Percentiles rank a stretch among this genome's conserved stretches.
Evolutionary conservation across 2,329 filamentous ascomycete genomes (phyloP).

Genomic region (Colletotrichum navitas): DNA sequence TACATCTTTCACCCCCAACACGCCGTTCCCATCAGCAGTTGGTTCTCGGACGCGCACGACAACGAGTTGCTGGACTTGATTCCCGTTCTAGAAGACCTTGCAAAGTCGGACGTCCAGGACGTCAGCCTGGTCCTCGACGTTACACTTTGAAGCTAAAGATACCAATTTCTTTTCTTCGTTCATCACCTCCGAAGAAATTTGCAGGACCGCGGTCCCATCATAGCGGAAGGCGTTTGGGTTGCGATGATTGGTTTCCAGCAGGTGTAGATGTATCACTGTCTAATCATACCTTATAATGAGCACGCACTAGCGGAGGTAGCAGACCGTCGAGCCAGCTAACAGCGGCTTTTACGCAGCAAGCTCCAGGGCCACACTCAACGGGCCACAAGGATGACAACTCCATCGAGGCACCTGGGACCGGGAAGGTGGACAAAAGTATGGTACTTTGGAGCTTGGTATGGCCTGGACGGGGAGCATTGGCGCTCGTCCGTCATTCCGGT

Average conservation of each 20-base stretch:
- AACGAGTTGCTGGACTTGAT: conserved; percentile 98
- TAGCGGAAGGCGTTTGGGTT: conserved; percentile 69
- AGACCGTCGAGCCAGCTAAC: conserved; percentile 38
- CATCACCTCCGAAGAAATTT: conserved; percentile 44
- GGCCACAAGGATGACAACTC: conserved; percentile 44
- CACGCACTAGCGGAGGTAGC: conserved; percentile 40
- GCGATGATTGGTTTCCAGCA: conserved; percentile 58
- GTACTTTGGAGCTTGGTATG: conserved; percentile 44
- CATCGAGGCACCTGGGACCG: conserved; percentile 51
- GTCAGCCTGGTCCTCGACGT: conserved; percentile 98
- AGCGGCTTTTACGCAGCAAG: conserved; percentile 45
- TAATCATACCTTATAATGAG: conserved; percentile 62
- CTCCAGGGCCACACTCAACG: conserved; percentile 31
- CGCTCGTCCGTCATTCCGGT: conserved; percentile 32
- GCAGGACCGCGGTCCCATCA: conserved; percentile 53
- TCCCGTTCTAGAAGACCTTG: conserved; percentile 96
- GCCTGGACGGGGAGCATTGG: conserved; percentile 40
- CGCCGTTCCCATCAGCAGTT: conserved; percentile 98
- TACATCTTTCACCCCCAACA: conserved; percentile 99
- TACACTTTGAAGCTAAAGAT: conserved; percentile 68
- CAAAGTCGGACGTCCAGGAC: conserved; percentile 88
- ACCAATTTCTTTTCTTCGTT: conserved; percentile 49
- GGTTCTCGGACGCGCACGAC: conserved; percentile 99
- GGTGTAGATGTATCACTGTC: conserved; percentile 65
- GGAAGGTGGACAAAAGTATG: conserved; percentile 47